Base-by-base conservation (phyloP, 495 filamentous ascomycete genomes). In the Hyaloscypha variabilis region DNA sequence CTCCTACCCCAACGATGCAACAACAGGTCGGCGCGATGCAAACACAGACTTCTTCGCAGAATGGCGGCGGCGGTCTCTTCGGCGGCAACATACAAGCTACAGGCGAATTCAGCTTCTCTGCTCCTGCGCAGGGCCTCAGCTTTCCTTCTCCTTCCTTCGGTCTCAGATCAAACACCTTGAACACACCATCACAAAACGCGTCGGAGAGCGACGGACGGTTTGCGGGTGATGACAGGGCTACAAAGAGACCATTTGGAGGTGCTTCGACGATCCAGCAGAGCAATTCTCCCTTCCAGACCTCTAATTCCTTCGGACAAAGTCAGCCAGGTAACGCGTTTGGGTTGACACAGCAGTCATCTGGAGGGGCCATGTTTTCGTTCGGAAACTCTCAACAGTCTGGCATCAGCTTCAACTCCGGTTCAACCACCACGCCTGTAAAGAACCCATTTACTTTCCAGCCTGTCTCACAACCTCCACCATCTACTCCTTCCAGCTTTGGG, bases 61-160 rank as follows among this genome's bases (percentile, higher is more conserved):
- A 30, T 6, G 46, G 14, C 19, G 63, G 65, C 24, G 67, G 65
- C 19, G 67, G 67, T 19, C 26, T 69, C 6, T 72, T 72, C 62
- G 70, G 70, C 26, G 70, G 67, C 1, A 63, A 57, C 23, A 58
- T 69, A 8, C 66, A 62, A 57, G 62, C 60, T 28, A 14, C 46
- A 0, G 51, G 50, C 23, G 34, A 11, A 21, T 66, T 68, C 63
- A 62, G 55, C 39, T 70, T 70, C 55, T 58, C 67, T n/a, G 58
- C 62, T 28, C n/a, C 61, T 34, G 25, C 30, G 30, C 39, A 46
- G 13, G 39, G 39, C 13, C 39, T 46, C 39, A 34, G 49, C n/a
- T 50, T 69, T 60, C 63, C 67, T 24, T 53, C 63, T 23, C 23
- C 58, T 23, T 28, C 39, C 28, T 69, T 69, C 42, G 56, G 57